These are phyloP conservation scores for Ogataea salicorniae DNA, from an alignment of 805 yeast species.

Conservation along the genomic window DNA sequence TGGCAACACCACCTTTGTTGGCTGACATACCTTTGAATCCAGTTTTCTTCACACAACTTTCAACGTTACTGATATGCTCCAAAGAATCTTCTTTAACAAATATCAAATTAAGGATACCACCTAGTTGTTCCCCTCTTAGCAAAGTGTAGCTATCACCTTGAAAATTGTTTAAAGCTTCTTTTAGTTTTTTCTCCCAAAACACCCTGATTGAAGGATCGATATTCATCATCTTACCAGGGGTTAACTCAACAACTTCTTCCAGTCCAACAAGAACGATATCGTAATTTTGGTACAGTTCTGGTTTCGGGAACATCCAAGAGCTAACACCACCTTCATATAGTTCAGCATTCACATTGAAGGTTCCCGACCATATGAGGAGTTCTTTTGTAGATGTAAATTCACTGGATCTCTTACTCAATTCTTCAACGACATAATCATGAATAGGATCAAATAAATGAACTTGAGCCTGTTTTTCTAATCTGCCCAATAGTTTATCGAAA, in stretches of 20 bases:
- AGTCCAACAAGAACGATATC: constrained; percentile 81
- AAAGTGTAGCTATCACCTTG: constrained; percentile 36
- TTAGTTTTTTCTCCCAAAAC: constrained; percentile 63
- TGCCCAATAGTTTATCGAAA: constrained; percentile 43
- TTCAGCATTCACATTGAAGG: constrained; percentile 54
- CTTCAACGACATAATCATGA: constrained; percentile 45
- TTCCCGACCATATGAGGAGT: constrained; percentile 41
- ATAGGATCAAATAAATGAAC: constrained; percentile 47
- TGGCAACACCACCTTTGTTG: constrained; percentile 54
- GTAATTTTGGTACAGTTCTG: constrained; percentile 35
- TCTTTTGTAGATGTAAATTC: constrained; percentile 39
- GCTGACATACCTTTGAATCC: constrained; percentile 91
- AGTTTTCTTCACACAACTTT: constrained; percentile 76
- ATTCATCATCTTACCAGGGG: constrained; percentile 76
- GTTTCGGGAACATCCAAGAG: constrained; percentile 42
- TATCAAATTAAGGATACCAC: constrained; percentile 73
- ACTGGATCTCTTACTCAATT: constrained; percentile 34
- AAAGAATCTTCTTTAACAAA: constrained; percentile 54
- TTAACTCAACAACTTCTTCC: constrained; percentile 84
- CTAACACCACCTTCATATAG: constrained; percentile 36
- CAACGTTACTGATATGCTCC: constrained; percentile 52
- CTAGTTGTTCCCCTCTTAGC: constrained; percentile 74
- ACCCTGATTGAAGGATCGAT: constrained; percentile 59
- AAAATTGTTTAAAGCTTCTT: constrained; percentile 37
- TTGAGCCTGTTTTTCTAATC: constrained; percentile 39